phyloP scores from a whole-genome alignment of 2,329 filamentous ascomycete species.

The Xylariaceae sp. region DNA sequence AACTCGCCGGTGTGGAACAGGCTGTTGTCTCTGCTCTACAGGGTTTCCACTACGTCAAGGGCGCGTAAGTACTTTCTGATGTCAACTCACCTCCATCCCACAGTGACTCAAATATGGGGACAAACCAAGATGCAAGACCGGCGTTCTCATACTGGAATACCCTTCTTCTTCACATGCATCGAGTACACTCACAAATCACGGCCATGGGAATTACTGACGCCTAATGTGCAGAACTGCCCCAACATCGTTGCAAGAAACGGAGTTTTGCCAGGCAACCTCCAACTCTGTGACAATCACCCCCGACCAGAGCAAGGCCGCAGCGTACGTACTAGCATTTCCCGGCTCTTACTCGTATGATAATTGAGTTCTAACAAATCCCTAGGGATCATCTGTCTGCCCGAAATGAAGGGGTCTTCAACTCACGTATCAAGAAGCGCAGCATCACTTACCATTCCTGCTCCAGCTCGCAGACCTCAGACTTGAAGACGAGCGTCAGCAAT shows the following conservation, averaged over 20 bases:
- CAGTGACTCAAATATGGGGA: background rate
- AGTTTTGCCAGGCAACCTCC: slow-evolving; percentile 19
- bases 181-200: background rate
- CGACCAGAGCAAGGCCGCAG: slow-evolving; percentile 18
- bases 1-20: slow-evolving; percentile 15
- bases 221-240: slow-evolving; percentile 10
- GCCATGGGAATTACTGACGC: background rate
- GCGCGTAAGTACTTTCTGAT: background rate
- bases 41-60: slow-evolving; percentile 22
- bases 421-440: slow-evolving; percentile 21
- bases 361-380: slow-evolving; percentile 2
- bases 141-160: background rate
- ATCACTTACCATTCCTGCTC: slow-evolving; percentile 19
- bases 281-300: slow-evolving; percentile 17
- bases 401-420: slow-evolving; percentile 14
- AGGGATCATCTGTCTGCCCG: slow-evolving; percentile 18
- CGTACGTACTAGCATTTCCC: slow-evolving; percentile 8
- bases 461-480: slow-evolving; percentile 14
- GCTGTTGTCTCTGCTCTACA: slow-evolving; percentile 20
- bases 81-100: background rate
- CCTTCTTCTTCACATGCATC: background rate
- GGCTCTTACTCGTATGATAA: background rate
- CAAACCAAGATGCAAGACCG: background rate
- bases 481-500: slow-evolving; percentile 14
- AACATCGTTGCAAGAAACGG: slow-evolving; percentile 15